Conservation (phyloP, 2,329 filamentous ascomycete genomes). For the Periconia sp. region DNA sequence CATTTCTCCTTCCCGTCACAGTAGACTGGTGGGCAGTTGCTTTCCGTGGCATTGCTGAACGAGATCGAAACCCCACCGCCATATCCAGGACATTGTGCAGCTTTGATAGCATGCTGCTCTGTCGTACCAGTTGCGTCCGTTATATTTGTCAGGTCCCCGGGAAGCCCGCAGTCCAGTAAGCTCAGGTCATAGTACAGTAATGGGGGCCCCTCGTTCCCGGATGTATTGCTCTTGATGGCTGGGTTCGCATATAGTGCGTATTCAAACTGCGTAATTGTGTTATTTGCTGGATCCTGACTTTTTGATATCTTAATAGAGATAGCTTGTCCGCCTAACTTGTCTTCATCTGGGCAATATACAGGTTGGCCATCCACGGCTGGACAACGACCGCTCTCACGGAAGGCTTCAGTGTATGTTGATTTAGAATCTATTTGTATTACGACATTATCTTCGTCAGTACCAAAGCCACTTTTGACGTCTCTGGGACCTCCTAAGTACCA, state of each 20-base stretch:
- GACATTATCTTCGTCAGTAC: conserved; percentile 3
- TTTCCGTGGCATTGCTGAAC: conserved; percentile 8
- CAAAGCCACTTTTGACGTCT: neutral
- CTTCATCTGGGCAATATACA: conserved; percentile 5
- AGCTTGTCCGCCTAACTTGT: conserved; percentile 17
- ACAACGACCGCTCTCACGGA: conserved; percentile 3
- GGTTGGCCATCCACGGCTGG: neutral
- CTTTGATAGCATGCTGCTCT: conserved; percentile 10
- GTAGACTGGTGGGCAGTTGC: conserved; percentile 14
- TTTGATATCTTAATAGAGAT: conserved; percentile 16
- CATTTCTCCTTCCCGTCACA: conserved; percentile 15
- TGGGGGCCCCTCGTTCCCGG: no score
- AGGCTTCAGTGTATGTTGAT: conserved; percentile 9
- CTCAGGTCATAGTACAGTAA: conserved; percentile 15
- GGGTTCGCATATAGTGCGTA: conserved; percentile 14
- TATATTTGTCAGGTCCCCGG: neutral
- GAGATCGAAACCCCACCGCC: conserved; percentile 14
- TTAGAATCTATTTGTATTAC: neutral
- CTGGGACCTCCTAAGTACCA: conserved; percentile 3
- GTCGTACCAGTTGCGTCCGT: conserved; percentile 14
- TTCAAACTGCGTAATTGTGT: conserved; percentile 16
- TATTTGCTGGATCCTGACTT: neutral
- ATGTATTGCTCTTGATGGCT: neutral
- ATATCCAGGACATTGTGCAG: conserved; percentile 23
- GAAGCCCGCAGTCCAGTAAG: conserved; percentile 12